Base-by-base conservation (phyloP, 2,329 filamentous ascomycete genomes). In the Verticillium albo-atrum region DNA sequence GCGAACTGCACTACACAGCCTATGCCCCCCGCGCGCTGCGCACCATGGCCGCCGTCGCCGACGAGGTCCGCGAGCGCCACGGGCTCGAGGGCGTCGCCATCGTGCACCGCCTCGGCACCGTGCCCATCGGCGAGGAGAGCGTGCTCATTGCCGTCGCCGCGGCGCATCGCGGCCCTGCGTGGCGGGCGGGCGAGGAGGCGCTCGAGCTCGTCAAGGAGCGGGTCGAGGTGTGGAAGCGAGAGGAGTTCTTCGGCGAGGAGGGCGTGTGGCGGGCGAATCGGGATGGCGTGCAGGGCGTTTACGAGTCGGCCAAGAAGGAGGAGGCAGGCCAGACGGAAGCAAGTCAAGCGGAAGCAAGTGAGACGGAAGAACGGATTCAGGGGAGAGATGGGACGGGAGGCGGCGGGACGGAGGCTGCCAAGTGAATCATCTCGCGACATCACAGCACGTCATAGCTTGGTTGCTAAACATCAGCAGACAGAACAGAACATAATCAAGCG, bases 201-300 rank as follows among this genome's bases (percentile, higher is more conserved):
- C 77, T 98, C 60, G 94, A 98, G 77, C 79, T 85, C 71, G 92
- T 91, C 70, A 99, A 98, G 78, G 85, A 84, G 58, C 86, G 82
- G 65, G 91, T 91, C n/a, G 95, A 99, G 78, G 88, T 99, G 50
- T 97, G 94, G 94, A 97, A 97, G 77, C 80, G 87, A 64, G 94
- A 98, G 77, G 89, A 92, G 72, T 97, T 97, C 79, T 86, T 83
- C 53, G 89, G 84, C 1, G 89, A 87, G 25, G 88, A 89, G 63
- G 90, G 88, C 6, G 83, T 95, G 52, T 97, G 93, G 93, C 88
- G 92, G 75, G 91, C 90, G 62, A 97, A 97, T 75, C 77, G 88
- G 64, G 92, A 96, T 74, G 90, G 89, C 17, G 37, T 27, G 37
- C 35, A 30, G 37, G 55, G 55, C 12, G 55, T 57, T 17, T 47